phyloP scores from a whole-genome alignment of 2,329 filamentous ascomycete species.

The Sarocladium strictum region DNA sequence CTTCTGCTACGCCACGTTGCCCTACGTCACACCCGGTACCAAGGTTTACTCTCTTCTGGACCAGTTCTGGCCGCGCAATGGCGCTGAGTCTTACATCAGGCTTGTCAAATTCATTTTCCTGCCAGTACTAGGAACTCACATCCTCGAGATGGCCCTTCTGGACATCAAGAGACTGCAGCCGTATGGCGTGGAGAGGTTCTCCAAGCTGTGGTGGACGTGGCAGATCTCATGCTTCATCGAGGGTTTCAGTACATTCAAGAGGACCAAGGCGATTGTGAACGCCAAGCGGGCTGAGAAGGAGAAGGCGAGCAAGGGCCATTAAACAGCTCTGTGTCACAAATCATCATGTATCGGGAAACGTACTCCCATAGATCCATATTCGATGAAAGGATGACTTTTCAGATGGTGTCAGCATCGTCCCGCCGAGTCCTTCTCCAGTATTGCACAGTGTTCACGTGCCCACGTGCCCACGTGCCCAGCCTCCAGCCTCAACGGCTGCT shows the following conservation, averaged over 20 bases:
- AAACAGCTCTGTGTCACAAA: conserved; percentile 3
- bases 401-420: too few relatives aligned
- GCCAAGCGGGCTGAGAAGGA: conserved; percentile 36
- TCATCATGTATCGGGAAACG: too few relatives aligned
- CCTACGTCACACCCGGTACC: conserved; percentile 47
- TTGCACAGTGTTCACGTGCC: too few relatives aligned
- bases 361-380: too few relatives aligned
- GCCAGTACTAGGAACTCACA: conserved; percentile 59
- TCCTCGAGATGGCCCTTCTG: conserved; percentile 53
- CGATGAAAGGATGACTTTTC: too few relatives aligned
- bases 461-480: too few relatives aligned
- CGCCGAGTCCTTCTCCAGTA: too few relatives aligned
- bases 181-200: conserved; percentile 41
- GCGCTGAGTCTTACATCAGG: conserved; percentile 51
- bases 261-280: conserved; percentile 44
- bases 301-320: conserved; percentile 30
- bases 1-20: conserved; percentile 38
- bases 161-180: conserved; percentile 39
- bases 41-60: conserved; percentile 44
- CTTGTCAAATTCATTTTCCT: conserved; percentile 53
- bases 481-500: too few relatives aligned
- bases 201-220: conserved; percentile 51
- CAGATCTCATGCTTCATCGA: conserved; percentile 46
- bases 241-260: conserved; percentile 42
- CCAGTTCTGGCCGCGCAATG: conserved; percentile 43